These are phyloP conservation scores for Picea engelmannii DNA, from an alignment of 83 land plant genomes.

Conservation along the genomic window DNA sequence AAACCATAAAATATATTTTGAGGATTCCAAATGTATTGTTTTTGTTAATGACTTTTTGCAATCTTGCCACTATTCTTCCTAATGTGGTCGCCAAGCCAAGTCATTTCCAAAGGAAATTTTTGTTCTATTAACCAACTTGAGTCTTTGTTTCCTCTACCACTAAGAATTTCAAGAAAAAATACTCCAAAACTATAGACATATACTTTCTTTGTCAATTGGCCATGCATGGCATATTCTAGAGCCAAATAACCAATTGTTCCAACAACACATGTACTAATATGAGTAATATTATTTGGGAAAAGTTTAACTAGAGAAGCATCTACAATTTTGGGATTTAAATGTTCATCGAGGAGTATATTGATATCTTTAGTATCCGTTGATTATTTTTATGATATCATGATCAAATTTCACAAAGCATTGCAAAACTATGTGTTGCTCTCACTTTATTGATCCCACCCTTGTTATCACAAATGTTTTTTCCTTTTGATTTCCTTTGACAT, in stretches of 20 bases:
- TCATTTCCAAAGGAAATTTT: slow-evolving; percentile 21
- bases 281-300: slow-evolving; percentile 56
- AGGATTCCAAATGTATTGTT: too few species aligned
- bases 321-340: slow-evolving; percentile 51
- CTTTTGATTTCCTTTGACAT: too few species aligned
- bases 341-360: slow-evolving; percentile 53
- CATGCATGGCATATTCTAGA: slow-evolving; percentile 31
- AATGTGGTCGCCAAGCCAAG: too few species aligned
- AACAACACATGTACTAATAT: slow-evolving; percentile 56
- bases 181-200: slow-evolving; percentile 32
- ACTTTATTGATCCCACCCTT: too few species aligned
- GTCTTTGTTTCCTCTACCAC: slow-evolving; percentile 23
- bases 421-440: too few species aligned
- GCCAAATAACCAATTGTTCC: slow-evolving; percentile 55
- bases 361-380: slow-evolving; percentile 40
- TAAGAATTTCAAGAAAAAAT: slow-evolving; percentile 26
- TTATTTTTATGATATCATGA: too few species aligned
- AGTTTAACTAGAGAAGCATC: slow-evolving; percentile 75
- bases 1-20: slow-evolving; percentile 85
- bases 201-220: slow-evolving; percentile 21
- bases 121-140: slow-evolving; percentile 11
- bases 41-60: too few species aligned
- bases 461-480: too few species aligned
- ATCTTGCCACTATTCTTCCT: too few species aligned
- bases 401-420: too few species aligned